Evolutionary conservation across 1,284 basidiomycete genomes (phyloP).

Genomic region (Pseudozyma sp.): DNA sequence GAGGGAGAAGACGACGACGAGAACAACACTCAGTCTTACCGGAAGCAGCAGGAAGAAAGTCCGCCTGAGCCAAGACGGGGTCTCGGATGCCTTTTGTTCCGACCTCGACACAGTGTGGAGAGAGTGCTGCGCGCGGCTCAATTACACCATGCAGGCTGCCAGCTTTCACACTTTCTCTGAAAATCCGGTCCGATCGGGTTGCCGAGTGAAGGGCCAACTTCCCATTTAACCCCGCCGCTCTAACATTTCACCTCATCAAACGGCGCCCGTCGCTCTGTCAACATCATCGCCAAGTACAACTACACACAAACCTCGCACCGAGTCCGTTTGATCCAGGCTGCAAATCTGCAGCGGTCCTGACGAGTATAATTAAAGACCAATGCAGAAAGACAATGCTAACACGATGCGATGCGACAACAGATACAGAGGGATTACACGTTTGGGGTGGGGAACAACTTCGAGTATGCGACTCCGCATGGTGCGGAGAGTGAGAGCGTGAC

Average conservation of each 20-base stretch:
- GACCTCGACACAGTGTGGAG: neutral
- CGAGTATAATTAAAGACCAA: conserved; percentile 46
- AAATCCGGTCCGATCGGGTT: too few species aligned
- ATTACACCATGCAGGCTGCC: too few species aligned
- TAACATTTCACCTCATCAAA: too few species aligned
- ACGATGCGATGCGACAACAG: conserved; percentile 28
- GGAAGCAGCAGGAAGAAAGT: neutral
- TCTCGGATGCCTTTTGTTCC: conserved; percentile 1
- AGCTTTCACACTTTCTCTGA: too few species aligned
- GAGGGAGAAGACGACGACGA: neutral
- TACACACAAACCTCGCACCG: too few species aligned
- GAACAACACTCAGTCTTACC: too few species aligned
- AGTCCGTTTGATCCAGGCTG: conserved; percentile 19
- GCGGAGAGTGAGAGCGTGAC: too few species aligned
- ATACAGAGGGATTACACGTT: neutral
- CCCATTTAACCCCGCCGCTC: too few species aligned
- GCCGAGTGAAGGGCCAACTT: too few species aligned
- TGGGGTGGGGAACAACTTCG: neutral
- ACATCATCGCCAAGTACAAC: too few species aligned
- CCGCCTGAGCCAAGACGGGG: neutral
- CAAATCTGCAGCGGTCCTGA: conserved; percentile 38
- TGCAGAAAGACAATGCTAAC: conserved; percentile 15
- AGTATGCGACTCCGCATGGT: neutral
- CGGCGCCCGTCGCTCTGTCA: too few species aligned
- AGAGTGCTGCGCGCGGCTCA: neutral